Conservation (phyloP, 371 early-diverging fungal genomes). For the Mucor piriformis region DNA sequence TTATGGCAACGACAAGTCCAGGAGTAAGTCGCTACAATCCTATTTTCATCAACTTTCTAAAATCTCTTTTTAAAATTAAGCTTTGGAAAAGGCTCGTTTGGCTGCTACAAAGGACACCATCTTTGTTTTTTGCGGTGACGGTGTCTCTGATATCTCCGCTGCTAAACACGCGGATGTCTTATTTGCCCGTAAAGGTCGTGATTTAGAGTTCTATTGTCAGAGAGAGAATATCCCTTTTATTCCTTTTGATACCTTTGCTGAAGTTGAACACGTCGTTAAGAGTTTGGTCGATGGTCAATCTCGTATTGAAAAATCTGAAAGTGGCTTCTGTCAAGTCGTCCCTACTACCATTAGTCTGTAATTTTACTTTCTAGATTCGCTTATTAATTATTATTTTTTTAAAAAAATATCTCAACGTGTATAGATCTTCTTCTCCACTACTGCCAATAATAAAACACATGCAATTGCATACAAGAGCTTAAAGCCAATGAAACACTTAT, state of each 20-base stretch:
- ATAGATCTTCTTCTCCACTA: too few species aligned
- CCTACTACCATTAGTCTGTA: too few species aligned
- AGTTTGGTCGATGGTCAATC: slow-evolving; percentile 35
- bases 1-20: slow-evolving; percentile 66
- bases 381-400: too few species aligned
- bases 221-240: slow-evolving; percentile 54
- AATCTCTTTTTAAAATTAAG: slow-evolving; percentile 21
- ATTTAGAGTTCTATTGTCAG: slow-evolving; percentile 64
- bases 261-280: slow-evolving; percentile 39
- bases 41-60: not conserved
- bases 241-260: slow-evolving; percentile 57
- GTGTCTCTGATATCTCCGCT: slow-evolving; percentile 72
- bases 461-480: too few species aligned
- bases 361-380: too few species aligned
- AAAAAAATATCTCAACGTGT: too few species aligned
- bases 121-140: slow-evolving; percentile 72
- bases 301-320: slow-evolving; percentile 32
- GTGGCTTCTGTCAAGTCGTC: slow-evolving; percentile 42
- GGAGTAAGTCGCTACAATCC: slow-evolving; percentile 29
- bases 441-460: too few species aligned
- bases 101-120: slow-evolving; percentile 37
- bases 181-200: slow-evolving; percentile 65
- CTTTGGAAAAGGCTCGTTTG: slow-evolving; percentile 41
- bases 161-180: slow-evolving; percentile 68
- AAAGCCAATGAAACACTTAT: too few species aligned